Conservation (phyloP, 2,329 filamentous ascomycete species). For the Botrytis deweyae region DNA sequence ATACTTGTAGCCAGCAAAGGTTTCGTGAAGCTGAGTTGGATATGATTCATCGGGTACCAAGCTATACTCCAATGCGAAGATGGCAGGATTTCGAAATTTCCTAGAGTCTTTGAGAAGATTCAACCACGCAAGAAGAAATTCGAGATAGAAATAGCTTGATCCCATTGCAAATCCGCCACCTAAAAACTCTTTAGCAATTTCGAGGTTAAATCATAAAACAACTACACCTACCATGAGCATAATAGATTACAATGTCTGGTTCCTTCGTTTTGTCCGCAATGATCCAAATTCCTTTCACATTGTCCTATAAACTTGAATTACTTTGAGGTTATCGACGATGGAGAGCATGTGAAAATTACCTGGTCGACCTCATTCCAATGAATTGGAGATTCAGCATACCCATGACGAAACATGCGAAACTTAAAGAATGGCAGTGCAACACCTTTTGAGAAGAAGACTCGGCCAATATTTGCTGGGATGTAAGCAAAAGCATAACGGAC, state of each 20-base stretch:
- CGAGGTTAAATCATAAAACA: not conserved
- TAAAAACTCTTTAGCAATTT: constrained; percentile 36
- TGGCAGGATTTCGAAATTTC: constrained; percentile 71
- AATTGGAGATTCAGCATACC: constrained; percentile 60
- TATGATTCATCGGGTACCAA: constrained; percentile 68
- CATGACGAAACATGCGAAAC: constrained; percentile 74
- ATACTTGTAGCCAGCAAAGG: constrained; percentile 68
- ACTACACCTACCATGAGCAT: constrained; percentile 64
- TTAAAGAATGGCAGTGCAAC: constrained; percentile 72
- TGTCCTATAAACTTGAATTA: constrained; percentile 39
- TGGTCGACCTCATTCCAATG: constrained; percentile 61
- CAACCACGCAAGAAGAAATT: constrained; percentile 75
- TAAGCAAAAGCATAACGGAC: constrained; percentile 75
- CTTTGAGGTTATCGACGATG: not conserved
- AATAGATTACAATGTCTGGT: constrained; percentile 79
- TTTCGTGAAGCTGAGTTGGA: constrained; percentile 71
- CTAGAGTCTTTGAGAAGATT: constrained; percentile 59
- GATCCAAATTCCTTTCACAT: constrained; percentile 68
- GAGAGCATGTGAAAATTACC: constrained; percentile 37
- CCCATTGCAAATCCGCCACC: constrained; percentile 84
- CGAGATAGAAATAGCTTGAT: constrained; percentile 78
- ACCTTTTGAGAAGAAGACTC: constrained; percentile 74
- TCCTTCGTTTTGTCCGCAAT: constrained; percentile 56
- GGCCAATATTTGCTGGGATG: constrained; percentile 65
- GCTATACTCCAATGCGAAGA: constrained; percentile 79